Evolutionary conservation across 345 rosid genomes (phyloP).

Genomic region (Eucalyptus tenuipes): DNA sequence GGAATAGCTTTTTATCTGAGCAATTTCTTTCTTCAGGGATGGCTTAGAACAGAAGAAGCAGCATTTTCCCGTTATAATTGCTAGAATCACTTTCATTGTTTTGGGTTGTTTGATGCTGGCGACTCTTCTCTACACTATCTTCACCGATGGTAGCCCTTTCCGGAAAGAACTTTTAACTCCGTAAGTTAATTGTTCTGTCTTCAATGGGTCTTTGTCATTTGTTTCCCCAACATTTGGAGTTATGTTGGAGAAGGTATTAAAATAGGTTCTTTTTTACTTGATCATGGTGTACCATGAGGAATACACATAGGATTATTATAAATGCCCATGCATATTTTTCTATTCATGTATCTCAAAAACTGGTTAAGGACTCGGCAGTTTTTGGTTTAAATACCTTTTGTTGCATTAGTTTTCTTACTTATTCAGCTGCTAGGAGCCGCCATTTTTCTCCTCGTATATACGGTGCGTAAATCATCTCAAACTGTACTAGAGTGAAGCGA

Average conservation of each 20-base stretch:
- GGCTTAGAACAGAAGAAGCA: slow-evolving; percentile 21
- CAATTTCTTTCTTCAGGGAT: slow-evolving; percentile 19
- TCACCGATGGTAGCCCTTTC: slow-evolving; percentile 79
- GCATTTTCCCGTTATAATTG: slow-evolving; percentile 32
- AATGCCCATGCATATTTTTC: not conserved
- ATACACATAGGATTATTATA: not conserved
- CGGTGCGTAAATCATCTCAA: not conserved
- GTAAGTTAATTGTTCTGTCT: slow-evolving; percentile 26
- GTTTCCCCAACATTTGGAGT: not conserved
- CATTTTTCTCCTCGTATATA: not conserved
- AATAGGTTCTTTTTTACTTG: not conserved
- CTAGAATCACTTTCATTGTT: slow-evolving; percentile 44
- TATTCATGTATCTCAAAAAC: not conserved
- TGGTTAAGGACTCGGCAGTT: not conserved
- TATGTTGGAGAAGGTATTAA: not conserved
- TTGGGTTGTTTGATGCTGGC: slow-evolving; percentile 65
- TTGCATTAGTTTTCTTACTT: not conserved
- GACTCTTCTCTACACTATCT: slow-evolving; percentile 55
- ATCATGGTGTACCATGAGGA: not conserved
- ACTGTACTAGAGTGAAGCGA: not conserved
- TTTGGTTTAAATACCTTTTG: not conserved
- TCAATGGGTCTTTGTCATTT: not conserved
- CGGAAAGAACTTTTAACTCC: slow-evolving; percentile 73
- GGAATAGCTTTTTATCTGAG: not conserved
- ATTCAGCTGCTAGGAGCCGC: not conserved